phyloP scores from a whole-genome alignment of 331 rosid species.

The Pyrus hybrid region DNA sequence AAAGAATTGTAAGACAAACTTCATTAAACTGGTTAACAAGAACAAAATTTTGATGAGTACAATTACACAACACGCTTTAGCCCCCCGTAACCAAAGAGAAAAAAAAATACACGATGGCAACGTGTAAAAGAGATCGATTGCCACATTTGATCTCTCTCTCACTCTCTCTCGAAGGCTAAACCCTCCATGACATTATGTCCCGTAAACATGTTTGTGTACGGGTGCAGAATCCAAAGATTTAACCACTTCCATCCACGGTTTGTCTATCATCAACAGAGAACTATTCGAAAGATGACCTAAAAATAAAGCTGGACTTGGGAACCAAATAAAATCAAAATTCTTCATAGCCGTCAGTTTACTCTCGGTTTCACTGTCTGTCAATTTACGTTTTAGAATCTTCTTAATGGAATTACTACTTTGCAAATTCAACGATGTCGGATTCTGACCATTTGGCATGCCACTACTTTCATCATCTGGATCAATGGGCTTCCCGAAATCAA shows the following conservation, averaged over 20 bases:
- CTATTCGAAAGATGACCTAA: slow-evolving; percentile 53
- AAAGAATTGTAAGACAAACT: slow-evolving; percentile 24
- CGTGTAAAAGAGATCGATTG: slow-evolving; percentile 24
- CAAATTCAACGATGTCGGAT: slow-evolving; percentile 29
- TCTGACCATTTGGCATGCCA: slow-evolving; percentile 36
- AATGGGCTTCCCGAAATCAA: slow-evolving; percentile 65
- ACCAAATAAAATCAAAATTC: slow-evolving; percentile 56
- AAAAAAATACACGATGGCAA: background rate
- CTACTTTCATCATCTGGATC: slow-evolving; percentile 51
- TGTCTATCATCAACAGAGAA: slow-evolving; percentile 54
- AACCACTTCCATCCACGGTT: slow-evolving; percentile 74
- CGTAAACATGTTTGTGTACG: slow-evolving; percentile 84
- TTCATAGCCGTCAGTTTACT: slow-evolving; percentile 28
- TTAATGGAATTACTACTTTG: slow-evolving; percentile 37
- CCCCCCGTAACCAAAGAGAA: background rate
- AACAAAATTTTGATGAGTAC: slow-evolving; percentile 19
- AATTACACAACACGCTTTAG: slow-evolving; percentile 19
- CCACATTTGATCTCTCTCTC: slow-evolving; percentile 30
- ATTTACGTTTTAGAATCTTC: slow-evolving; percentile 43
- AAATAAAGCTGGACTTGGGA: slow-evolving; percentile 53
- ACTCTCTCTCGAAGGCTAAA: slow-evolving; percentile 18
- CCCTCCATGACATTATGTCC: slow-evolving; percentile 37
- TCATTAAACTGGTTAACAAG: slow-evolving; percentile 12
- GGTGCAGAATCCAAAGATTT: slow-evolving; percentile 63
- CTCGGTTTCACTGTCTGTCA: slow-evolving; percentile 28